Evolutionary conservation across 495 filamentous ascomycete genomes (phyloP).

Genomic region (Podospora bellae-mahoneyi): DNA sequence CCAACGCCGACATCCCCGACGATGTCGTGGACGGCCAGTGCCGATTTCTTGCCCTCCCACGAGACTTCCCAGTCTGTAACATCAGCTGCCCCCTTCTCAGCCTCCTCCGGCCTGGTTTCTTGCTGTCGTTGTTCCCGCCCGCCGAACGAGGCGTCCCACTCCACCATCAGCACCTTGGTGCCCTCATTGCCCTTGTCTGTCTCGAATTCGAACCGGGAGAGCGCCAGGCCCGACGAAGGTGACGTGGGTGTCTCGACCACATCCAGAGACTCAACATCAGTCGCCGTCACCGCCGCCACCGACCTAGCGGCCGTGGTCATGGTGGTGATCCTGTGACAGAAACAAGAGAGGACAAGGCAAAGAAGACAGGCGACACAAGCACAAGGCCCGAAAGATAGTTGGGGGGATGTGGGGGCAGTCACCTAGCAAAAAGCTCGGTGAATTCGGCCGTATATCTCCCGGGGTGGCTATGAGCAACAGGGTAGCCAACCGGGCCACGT

Average conservation of each 20-base stretch:
- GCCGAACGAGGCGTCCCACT: constrained; percentile 64
- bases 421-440: background rate
- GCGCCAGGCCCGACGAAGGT: constrained; percentile 45
- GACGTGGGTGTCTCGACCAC: constrained; percentile 42
- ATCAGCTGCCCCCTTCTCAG: background rate
- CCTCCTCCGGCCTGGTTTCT: background rate
- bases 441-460: constrained; percentile 1
- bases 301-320: constrained; percentile 26
- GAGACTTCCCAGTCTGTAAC: constrained; percentile 65
- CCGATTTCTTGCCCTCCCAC: constrained; percentile 69
- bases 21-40: constrained; percentile 61
- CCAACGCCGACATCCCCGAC: constrained; percentile 41
- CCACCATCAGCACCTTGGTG: constrained; percentile 80
- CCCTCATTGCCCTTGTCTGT: constrained; percentile 71
- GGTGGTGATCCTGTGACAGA: background rate
- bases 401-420: background rate
- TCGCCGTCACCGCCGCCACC: constrained; percentile 14
- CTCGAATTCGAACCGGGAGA: constrained; percentile 85
- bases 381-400: background rate
- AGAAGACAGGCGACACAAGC: background rate
- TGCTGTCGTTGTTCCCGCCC: background rate
- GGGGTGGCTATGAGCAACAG: background rate
- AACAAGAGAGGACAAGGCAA: background rate
- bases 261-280: constrained; percentile 17
- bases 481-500: background rate